Evolutionary conservation across 2,329 filamentous ascomycete species (phyloP), one percentile per base, ranked within the genome.

Genomic region (Botrytis medusae): DNA sequence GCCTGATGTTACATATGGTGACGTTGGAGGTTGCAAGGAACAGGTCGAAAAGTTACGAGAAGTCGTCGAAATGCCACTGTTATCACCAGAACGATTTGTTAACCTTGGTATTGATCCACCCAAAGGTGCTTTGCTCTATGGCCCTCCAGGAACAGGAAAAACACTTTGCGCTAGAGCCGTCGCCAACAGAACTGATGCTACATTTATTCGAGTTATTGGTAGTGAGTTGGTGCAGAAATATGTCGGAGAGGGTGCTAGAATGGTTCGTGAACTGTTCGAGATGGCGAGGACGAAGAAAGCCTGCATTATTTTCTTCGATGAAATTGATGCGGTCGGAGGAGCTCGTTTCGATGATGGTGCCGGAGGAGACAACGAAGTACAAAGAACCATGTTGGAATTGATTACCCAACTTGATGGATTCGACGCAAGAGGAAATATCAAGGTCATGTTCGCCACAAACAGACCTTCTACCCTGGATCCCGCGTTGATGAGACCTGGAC

Each of bases 281-380:
- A 99, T 99, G 96, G 96, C 96, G 16, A 91, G 96, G 79, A 98
- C 96, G 73, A 99, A 99, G 89, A 99, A 99, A 85, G 96, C 96
- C 0, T 99, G 96, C 84, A 99, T 99, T 82, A 99, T 99, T 85
- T 99, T 99, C 90, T 97, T 97, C 81, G 96, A 99, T 82, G 96
- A 99, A 85, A 96, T 98, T 76, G 95, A 98, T 83, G 95, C 95
- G 67, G 93, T 98, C 72, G 95, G 95, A 81, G 95, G 95, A 79
- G 95, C 95, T 57, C 93, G 95, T 83, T 98, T 98, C 82, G 95
- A 98, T 80, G 95, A 98, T 79, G 95, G 95, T 77, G 95, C 95
- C 76, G 95, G 95, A 79, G 95, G 95, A 80, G 95, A 98, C 84
- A 98, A 98, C 82, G 95, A 98, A 83, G 95, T 98, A 10, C 95